A percentile compares a stretch with the other conserved stretches of the same genome.
phyloP scores from a whole-genome alignment of 495 filamentous ascomycete species.

The Cercophora sp. region DNA sequence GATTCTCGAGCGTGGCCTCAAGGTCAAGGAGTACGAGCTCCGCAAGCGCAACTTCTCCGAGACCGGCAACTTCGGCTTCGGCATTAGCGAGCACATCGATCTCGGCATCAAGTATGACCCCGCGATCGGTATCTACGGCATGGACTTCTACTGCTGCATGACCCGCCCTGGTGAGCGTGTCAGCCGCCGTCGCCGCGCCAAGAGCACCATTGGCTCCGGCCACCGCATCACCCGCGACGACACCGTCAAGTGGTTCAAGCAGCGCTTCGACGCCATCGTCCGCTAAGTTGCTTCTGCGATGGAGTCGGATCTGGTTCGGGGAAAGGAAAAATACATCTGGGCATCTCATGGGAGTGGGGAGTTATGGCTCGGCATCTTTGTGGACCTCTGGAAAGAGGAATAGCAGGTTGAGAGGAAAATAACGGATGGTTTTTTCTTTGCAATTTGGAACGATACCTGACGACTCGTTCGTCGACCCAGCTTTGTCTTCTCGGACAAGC shows the following conservation, averaged over 20 bases:
- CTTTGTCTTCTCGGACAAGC: conserved; percentile 48
- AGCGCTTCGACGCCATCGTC: conserved; percentile 96
- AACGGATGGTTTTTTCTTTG: conserved; percentile 13
- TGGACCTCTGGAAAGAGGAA: conserved; percentile 14
- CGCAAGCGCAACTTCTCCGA: conserved; percentile 99
- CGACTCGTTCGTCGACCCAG: conserved; percentile 30
- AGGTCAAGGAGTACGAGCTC: conserved; percentile 99
- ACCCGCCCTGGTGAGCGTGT: conserved; percentile 96
- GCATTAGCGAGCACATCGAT: conserved; percentile 99
- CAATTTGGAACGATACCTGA: conserved; percentile 24
- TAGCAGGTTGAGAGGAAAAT: conserved; percentile 16
- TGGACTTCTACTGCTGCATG: conserved; percentile 99
- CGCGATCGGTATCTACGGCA: conserved; percentile 98
- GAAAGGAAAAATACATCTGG: conserved; percentile 27
- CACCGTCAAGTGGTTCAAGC: conserved; percentile 99
- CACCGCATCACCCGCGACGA: conserved; percentile 91
- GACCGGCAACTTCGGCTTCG: conserved; percentile 99
- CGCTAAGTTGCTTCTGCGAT: conserved; percentile 60
- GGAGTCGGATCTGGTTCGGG: too few relatives aligned
- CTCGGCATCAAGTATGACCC: conserved; percentile 99
- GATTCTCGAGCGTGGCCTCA: conserved; percentile 99
- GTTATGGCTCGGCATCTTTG: conserved; percentile 15
- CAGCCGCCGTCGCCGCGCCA: conserved; percentile 85
- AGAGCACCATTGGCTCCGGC: conserved; percentile 75
- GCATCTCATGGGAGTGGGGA: conserved; percentile 16